Conservation (phyloP, 2,329 filamentous ascomycete genomes). For the Calonectria hongkongensis region DNA sequence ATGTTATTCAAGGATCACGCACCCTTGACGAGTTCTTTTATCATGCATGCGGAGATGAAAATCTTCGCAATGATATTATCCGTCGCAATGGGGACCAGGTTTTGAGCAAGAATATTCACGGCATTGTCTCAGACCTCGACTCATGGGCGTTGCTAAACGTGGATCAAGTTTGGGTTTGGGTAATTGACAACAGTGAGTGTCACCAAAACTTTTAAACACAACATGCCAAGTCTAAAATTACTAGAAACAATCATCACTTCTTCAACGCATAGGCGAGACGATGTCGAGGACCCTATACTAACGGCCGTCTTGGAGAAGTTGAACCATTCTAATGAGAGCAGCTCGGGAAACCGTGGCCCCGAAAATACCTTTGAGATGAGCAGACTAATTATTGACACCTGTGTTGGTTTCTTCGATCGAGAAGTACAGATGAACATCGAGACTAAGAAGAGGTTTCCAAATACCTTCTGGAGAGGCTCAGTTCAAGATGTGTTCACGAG, state of each 20-base stretch:
- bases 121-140: not conserved
- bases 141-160: slow-evolving; percentile 40
- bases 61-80: not conserved
- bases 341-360: not conserved
- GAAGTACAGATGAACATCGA: slow-evolving; percentile 2
- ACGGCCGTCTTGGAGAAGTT: slow-evolving; percentile 21
- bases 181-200: slow-evolving; percentile 38
- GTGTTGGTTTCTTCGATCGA: slow-evolving; percentile 40
- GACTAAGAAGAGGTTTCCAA: not conserved
- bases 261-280: not conserved
- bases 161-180: slow-evolving; percentile 49
- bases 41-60: slow-evolving; percentile 31
- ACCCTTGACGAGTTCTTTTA: slow-evolving; percentile 48
- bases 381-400: slow-evolving; percentile 42
- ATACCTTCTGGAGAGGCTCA: not conserved
- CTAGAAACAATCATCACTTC: slow-evolving; percentile 37
- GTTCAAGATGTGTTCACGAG: slow-evolving; percentile 10
- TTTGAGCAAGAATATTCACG: slow-evolving; percentile 29
- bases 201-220: too few species aligned
- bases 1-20: slow-evolving; percentile 37
- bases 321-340: not conserved
- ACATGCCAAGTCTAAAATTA: not conserved
- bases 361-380: slow-evolving; percentile 38
- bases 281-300: not conserved
- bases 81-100: slow-evolving; percentile 42